phyloP scores from a whole-genome alignment of 805 yeast genomes.

The Barnettozyma salicaria region DNA sequence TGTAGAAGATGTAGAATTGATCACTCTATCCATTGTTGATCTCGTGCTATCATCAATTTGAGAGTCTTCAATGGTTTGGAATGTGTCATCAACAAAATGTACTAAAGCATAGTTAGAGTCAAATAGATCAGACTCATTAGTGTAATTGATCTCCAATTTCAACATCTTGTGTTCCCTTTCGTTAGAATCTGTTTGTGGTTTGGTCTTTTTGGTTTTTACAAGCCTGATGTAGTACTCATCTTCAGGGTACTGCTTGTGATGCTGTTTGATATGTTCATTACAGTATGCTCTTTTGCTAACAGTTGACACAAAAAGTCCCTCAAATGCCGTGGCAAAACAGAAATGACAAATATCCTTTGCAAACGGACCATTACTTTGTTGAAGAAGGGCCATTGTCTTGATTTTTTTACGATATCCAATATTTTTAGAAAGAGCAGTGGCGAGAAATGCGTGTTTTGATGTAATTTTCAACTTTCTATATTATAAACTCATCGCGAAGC shows the following conservation, averaged over 20 bases:
- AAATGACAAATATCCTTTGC: constrained; percentile 89
- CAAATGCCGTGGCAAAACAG: constrained; percentile 66
- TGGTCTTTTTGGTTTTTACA: constrained; percentile 43
- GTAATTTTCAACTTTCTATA: too few relatives aligned
- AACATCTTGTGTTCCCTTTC: constrained; percentile 40
- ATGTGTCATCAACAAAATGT: constrained; percentile 23
- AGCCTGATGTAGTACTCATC: constrained; percentile 50
- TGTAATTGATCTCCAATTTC: constrained; percentile 62
- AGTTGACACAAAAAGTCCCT: constrained; percentile 75
- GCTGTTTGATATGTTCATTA: constrained; percentile 53
- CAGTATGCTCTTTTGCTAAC: constrained; percentile 68
- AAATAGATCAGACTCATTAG: constrained; percentile 56
- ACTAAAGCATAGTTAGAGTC: constrained; percentile 25
- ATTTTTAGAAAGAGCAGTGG: too few relatives aligned
- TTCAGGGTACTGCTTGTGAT: constrained; percentile 48
- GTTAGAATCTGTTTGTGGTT: constrained; percentile 28
- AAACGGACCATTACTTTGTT: constrained; percentile 29
- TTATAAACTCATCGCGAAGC: too few relatives aligned
- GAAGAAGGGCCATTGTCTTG: constrained; percentile 1
- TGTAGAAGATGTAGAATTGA: constrained; percentile 53
- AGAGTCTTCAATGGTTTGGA: constrained; percentile 27
- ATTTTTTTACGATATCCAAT: too few relatives aligned
- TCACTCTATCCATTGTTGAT: constrained; percentile 37
- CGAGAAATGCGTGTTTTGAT: not conserved
- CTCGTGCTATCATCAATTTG: constrained; percentile 9